Conservation (phyloP, 805 yeast genomes). For the Yarrowia phangngaensis region DNA sequence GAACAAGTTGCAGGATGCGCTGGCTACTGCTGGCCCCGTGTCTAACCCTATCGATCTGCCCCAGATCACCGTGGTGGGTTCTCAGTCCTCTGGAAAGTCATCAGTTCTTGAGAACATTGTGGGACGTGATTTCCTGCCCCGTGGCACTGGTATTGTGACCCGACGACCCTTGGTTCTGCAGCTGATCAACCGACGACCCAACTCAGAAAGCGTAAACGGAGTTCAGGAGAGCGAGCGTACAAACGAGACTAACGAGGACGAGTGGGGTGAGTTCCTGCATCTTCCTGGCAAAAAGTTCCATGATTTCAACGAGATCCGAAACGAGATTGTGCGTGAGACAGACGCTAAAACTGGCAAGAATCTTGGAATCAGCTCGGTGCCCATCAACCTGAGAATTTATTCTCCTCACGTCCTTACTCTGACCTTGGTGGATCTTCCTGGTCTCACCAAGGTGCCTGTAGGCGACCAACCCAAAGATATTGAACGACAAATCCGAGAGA, state of each 20-base stretch:
- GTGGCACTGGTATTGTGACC: conserved; percentile 91
- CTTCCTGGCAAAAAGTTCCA: conserved; percentile 81
- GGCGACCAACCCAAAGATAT: conserved; percentile 99
- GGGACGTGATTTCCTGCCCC: conserved; percentile 84
- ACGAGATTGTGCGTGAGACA: conserved; percentile 88
- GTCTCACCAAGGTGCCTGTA: conserved; percentile 95
- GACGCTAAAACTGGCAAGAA: conserved; percentile 69
- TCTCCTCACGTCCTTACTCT: conserved; percentile 92
- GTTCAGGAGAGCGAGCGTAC: conserved; percentile 1
- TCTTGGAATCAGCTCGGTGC: conserved; percentile 85
- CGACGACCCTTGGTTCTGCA: conserved; percentile 83
- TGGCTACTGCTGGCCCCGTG: conserved; percentile 92
- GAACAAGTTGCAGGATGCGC: conserved; percentile 56
- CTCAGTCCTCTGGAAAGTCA: conserved; percentile 85
- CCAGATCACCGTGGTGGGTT: conserved; percentile 92
- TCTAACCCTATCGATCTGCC: conserved; percentile 91
- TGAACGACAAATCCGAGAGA: conserved; percentile 87
- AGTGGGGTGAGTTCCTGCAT: conserved; percentile 98
- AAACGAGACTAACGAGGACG: conserved; percentile 42
- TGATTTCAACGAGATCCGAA: conserved; percentile 83
- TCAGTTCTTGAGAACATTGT: conserved; percentile 88
- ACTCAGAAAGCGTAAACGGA: conserved; percentile 27
- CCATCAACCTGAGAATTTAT: conserved; percentile 87
- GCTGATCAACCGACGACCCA: conserved; percentile 63
- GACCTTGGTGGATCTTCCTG: conserved; percentile 94